phyloP scores from a whole-genome alignment of 1,284 basidiomycete genomes.

The Vanrija sp. region DNA sequence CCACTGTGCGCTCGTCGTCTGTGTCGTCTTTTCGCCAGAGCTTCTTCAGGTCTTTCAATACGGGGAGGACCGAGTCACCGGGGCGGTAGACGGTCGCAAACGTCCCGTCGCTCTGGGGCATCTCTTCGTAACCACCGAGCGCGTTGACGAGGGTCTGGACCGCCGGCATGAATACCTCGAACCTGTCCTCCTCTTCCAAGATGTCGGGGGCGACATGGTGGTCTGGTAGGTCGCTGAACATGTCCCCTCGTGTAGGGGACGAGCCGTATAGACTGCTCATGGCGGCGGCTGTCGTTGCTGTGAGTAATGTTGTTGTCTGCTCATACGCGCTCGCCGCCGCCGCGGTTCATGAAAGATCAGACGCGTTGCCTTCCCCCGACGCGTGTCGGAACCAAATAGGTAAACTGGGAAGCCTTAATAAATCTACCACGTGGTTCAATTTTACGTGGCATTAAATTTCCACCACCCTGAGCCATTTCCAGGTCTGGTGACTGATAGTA shows the following conservation, averaged over 20 bases:
- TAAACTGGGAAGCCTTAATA: neutral
- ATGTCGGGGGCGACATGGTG: conserved; percentile 5
- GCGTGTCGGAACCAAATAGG: conserved; percentile 3
- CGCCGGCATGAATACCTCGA: conserved; percentile 43
- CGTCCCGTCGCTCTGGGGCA: conserved; percentile 53
- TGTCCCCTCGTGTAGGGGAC: neutral
- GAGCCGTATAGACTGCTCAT: conserved; percentile 6
- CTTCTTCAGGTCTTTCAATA: conserved; percentile 87
- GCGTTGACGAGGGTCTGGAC: conserved; percentile 45
- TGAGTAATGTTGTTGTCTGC: neutral
- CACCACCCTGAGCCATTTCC: neutral
- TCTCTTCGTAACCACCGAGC: conserved; percentile 47
- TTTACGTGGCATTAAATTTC: conserved; percentile 6
- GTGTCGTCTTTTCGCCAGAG: conserved; percentile 91
- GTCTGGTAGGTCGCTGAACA: neutral
- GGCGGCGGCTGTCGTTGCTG: neutral
- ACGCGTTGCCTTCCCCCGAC: neutral
- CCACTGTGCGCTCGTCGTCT: conserved; percentile 89
- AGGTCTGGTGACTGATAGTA: neutral
- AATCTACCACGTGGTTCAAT: neutral
- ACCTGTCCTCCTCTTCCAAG: conserved; percentile 25
- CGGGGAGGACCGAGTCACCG: conserved; percentile 77
- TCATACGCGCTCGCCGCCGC: neutral
- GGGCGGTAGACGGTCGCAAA: conserved; percentile 64
- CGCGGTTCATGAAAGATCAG: neutral